Evolutionary conservation across 257 asterid genomes (phyloP).

Genomic region (Avicennia marina): DNA sequence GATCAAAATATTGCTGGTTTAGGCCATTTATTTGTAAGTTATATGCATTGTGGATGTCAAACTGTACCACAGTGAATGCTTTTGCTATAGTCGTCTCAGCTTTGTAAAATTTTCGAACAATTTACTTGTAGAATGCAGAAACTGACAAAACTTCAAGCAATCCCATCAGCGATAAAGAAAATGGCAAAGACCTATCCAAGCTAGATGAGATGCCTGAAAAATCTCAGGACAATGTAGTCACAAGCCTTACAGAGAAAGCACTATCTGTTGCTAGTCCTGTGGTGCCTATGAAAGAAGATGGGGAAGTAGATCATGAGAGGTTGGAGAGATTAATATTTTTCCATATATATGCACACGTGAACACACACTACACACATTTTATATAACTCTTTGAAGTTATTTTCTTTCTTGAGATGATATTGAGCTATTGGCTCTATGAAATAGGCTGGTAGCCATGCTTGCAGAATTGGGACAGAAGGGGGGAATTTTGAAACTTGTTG

Average conservation of each 20-base stretch:
- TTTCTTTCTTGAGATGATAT: conserved; percentile 21
- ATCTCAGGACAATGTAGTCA: conserved; percentile 47
- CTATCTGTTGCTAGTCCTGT: conserved; percentile 96
- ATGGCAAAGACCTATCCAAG: conserved; percentile 25
- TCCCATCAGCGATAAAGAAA: conserved; percentile 33
- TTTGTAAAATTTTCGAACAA: conserved; percentile 5
- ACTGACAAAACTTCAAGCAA: conserved; percentile 29
- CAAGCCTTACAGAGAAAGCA: conserved; percentile 94
- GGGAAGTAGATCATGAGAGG: conserved; percentile 94
- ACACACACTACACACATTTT: no score
- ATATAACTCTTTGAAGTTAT: conserved; percentile 9
- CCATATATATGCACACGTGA: background rate
- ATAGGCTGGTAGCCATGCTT: conserved; percentile 82
- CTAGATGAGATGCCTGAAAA: conserved; percentile 36
- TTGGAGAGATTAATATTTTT: conserved; percentile 19
- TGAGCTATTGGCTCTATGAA: conserved; percentile 26
- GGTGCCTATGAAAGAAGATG: conserved; percentile 83
- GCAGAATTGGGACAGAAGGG: conserved; percentile 91
- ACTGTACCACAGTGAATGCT: conserved; percentile 1
- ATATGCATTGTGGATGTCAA: conserved; percentile 9
- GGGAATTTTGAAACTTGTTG: conserved; percentile 72
- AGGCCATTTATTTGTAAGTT: conserved; percentile 5
- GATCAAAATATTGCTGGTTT: conserved; percentile 15
- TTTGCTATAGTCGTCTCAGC: conserved; percentile 8
- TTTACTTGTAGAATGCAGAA: conserved; percentile 47